Base-by-base conservation (phyloP, 306 rosid genomes). In the Psophocarpus tetragonolobus region DNA sequence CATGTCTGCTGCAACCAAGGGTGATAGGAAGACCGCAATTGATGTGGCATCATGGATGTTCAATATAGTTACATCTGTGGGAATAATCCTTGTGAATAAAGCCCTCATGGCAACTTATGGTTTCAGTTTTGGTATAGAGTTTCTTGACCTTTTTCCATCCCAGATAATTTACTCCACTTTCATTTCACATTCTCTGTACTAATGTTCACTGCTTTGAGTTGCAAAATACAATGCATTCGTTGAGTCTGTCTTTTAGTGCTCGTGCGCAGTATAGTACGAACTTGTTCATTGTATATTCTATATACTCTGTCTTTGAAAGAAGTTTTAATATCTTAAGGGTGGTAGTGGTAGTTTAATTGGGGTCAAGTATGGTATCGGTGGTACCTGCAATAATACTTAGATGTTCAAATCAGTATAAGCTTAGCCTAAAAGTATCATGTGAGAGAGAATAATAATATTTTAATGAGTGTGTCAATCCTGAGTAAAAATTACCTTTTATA, bases 1-100 rank as follows among this genome's bases (percentile, higher is more conserved):
- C 17, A 91, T 89, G 94, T 50, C 87, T 84, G 77, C 93, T 15
- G 48, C 84, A n/a, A 82, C 72, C 69, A 88, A 86, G 72, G 86
- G 80, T 57, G 90, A 88, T 70, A 77, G 84, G 83, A 89, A 91
- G 84, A 78, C 83, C 10, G 9, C 86, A 45, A 21, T 88, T 71
- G 97, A 91, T 79, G 84, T 84, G 15, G 94, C 94, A 2, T 84
- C 97, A 5, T 91, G 97, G 97, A 36, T 85, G 94, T 89, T 91
- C 89, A 88, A 91, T 80, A 88, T 91, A 4, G 94, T 89, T 60
- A 88, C 94, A 17, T 91, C 94, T 56, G 97, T 91, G 1, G 92
- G 97, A 48, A 89, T 91, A 61, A 91, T 91, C 56, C 82, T 89
- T 51, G 94, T 89, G 68, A 91, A 91, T 35, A 91, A 91, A 75